phyloP scores from a whole-genome alignment of 2,329 filamentous ascomycete species.

The Lecanoromycetidae sp. region DNA sequence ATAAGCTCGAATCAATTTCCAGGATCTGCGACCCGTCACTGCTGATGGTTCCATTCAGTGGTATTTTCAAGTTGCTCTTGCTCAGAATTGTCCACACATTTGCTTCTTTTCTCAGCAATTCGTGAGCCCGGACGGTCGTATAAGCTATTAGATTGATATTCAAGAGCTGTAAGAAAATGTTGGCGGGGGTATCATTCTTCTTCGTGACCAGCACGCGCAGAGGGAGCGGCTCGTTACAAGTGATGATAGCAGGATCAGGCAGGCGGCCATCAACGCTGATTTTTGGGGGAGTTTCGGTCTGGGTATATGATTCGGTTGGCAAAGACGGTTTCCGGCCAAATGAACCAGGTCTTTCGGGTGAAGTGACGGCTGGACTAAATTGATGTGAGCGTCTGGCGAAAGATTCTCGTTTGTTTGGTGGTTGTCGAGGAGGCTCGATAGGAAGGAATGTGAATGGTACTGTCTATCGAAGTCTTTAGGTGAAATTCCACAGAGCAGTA shows the following conservation, averaged over 20 bases:
- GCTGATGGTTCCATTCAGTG: constrained; percentile 39
- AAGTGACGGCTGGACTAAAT: constrained; percentile 34
- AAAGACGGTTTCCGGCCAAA: constrained; percentile 43
- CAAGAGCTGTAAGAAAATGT: constrained; percentile 63
- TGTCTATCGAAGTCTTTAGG: too few relatives aligned
- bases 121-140: constrained; percentile 68
- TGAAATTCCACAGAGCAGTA: too few relatives aligned
- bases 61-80: constrained; percentile 57
- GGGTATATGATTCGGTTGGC: not conserved
- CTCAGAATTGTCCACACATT: constrained; percentile 66
- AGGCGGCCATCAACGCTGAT: constrained; percentile 61
- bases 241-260: constrained; percentile 76
- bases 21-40: constrained; percentile 41
- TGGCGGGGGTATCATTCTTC: constrained; percentile 54
- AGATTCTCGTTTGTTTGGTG: constrained; percentile 58
- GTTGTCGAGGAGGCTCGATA: constrained; percentile 72
- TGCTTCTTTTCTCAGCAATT: constrained; percentile 56
- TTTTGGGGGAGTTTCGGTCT: constrained; percentile 37
- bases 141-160: constrained; percentile 72
- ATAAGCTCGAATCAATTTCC: constrained; percentile 57
- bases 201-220: constrained; percentile 70
- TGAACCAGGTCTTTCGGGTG: constrained; percentile 43
- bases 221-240: constrained; percentile 76
- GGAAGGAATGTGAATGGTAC: constrained; percentile 73
- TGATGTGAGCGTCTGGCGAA: constrained; percentile 65